Conservation (phyloP, 306 rosid genomes). For the Vigna nakashimae region DNA sequence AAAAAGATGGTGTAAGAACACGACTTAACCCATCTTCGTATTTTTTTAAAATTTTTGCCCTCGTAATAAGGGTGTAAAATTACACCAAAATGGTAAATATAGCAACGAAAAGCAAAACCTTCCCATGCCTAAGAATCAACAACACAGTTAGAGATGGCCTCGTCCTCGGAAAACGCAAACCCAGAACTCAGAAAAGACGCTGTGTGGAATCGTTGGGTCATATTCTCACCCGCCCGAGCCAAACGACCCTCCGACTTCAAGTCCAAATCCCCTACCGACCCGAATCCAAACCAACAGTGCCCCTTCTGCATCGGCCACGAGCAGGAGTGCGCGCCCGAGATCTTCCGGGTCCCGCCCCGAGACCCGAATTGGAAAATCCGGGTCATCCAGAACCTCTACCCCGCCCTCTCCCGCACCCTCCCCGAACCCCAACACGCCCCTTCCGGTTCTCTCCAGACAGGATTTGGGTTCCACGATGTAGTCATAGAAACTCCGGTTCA, state of each 20-base stretch:
- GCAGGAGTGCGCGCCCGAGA: slow-evolving; percentile 84
- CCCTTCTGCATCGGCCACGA: slow-evolving; percentile 87
- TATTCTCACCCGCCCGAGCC: slow-evolving; percentile 80
- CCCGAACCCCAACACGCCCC: neutral
- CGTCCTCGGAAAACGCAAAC: slow-evolving; percentile 32
- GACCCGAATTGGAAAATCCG: slow-evolving; percentile 69
- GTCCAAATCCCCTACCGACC: slow-evolving; percentile 58
- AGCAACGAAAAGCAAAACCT: no score
- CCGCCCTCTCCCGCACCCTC: slow-evolving; percentile 65
- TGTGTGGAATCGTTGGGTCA: slow-evolving; percentile 71
- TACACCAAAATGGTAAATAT: no score
- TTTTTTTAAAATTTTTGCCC: no score
- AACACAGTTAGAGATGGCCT: slow-evolving; percentile 33
- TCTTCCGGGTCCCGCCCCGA: slow-evolving; percentile 69
- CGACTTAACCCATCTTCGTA: no score
- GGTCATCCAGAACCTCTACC: slow-evolving; percentile 82
- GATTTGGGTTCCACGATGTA: slow-evolving; percentile 84
- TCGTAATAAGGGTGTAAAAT: no score
- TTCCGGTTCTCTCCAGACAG: slow-evolving; percentile 49
- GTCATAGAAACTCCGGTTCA: slow-evolving; percentile 75
- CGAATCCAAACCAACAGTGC: slow-evolving; percentile 49
- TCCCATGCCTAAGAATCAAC: neutral
- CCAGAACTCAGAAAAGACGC: slow-evolving; percentile 68
- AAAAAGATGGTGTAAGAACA: no score
- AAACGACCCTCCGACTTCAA: slow-evolving; percentile 83